Percentiles rank a stretch among this genome's conserved stretches.
Evolutionary conservation across 805 yeast species (phyloP).

Genomic region (Maudiozyma serrabonitensis): DNA sequence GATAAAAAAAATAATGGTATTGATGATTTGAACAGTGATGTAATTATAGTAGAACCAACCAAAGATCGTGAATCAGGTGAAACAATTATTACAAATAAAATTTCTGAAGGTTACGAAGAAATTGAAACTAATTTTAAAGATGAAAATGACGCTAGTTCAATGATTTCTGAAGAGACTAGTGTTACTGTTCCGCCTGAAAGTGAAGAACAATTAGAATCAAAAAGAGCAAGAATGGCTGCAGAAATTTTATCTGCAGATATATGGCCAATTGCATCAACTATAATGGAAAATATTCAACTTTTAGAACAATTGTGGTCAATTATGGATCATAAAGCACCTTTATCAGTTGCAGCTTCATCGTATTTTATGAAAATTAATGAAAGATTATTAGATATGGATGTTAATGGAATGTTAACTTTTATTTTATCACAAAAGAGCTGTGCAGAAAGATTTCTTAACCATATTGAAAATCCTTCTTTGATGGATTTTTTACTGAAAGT

Average conservation of each 20-base stretch:
- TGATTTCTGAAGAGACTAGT: conserved; percentile 26
- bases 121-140: conserved; percentile 6
- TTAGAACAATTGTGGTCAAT: conserved; percentile 70
- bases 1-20: neutral
- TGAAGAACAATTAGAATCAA: conserved; percentile 30
- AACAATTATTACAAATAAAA: neutral
- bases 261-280: conserved; percentile 86
- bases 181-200: conserved; percentile 30
- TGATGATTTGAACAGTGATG: conserved; percentile 5
- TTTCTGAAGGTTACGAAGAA: conserved; percentile 3
- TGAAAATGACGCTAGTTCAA: conserved; percentile 6
- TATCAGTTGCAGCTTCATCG: conserved; percentile 68
- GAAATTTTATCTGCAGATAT: conserved; percentile 85
- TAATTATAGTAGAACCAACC: conserved; percentile 1
- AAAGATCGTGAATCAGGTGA: neutral
- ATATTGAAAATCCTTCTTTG: conserved; percentile 84
- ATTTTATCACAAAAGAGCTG: conserved; percentile 55
- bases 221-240: conserved; percentile 63
- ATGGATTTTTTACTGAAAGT: conserved; percentile 88
- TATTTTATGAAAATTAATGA: conserved; percentile 88
- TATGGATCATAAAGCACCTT: conserved; percentile 55
- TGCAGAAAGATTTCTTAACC: conserved; percentile 71
- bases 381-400: conserved; percentile 78
- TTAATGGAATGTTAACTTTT: conserved; percentile 64
- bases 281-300: conserved; percentile 62